A percentile compares a stretch with the other conserved stretches of the same genome.
Conservation (phyloP, 768 basidiomycete species). For the Termitomyces sp. region DNA sequence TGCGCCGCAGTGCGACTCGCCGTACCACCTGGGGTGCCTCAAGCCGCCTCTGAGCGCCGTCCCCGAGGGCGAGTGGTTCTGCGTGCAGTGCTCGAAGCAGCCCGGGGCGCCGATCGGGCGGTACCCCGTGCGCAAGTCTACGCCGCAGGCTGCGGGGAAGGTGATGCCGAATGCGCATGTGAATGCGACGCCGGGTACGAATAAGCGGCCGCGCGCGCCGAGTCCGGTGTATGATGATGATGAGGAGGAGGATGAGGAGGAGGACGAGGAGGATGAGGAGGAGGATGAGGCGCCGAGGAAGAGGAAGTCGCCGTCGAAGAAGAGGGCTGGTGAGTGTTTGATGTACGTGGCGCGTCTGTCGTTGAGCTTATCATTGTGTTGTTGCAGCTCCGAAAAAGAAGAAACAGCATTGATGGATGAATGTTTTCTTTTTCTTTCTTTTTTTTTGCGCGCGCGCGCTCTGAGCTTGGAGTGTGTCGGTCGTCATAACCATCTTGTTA, state of each 20-base stretch:
- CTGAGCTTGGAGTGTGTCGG: too few species aligned
- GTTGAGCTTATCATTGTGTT: neutral
- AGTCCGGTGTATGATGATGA: constrained; percentile 18
- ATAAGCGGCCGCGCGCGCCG: constrained; percentile 9
- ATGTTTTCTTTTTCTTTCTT: too few species aligned
- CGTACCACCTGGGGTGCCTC: constrained; percentile 82
- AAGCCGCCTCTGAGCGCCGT: constrained; percentile 68
- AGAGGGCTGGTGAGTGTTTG: constrained; percentile 28
- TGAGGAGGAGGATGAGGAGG: constrained; percentile 9
- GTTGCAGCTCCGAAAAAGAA: constrained; percentile 15
- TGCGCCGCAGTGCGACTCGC: constrained; percentile 71
- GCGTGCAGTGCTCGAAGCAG: constrained; percentile 60
- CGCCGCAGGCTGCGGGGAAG: constrained; percentile 10
- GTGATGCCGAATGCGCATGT: neutral
- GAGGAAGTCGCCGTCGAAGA: constrained; percentile 15
- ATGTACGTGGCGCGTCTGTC: neutral
- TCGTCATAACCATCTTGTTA: neutral
- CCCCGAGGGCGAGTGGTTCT: constrained; percentile 93
- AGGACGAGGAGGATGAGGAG: constrained; percentile 11
- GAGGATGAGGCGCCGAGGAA: constrained; percentile 35
- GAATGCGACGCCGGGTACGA: constrained; percentile 10
- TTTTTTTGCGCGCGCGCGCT: too few species aligned
- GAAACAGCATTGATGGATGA: constrained; percentile 8
- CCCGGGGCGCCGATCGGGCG: constrained; percentile 50
- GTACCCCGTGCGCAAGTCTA: constrained; percentile 22